Percentiles rank a stretch among this genome's conserved stretches.
phyloP scores from a whole-genome alignment of 1,284 basidiomycete genomes.

The Prillingera fragicola region DNA sequence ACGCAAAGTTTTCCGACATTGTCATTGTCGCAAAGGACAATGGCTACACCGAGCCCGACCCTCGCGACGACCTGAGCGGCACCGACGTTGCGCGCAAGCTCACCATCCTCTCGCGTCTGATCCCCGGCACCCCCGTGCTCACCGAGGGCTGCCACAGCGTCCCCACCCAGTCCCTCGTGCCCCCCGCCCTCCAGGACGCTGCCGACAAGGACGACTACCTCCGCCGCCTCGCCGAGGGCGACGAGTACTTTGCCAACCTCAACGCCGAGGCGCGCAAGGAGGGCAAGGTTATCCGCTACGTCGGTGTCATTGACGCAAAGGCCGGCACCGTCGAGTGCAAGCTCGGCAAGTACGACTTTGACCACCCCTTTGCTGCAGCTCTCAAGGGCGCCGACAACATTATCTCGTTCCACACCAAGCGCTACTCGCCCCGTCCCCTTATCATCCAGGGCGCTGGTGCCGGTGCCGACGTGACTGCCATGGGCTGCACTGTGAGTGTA shows the following conservation, averaged over 20 bases:
- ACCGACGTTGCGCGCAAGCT: constrained; percentile 96
- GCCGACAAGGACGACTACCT: constrained; percentile 76
- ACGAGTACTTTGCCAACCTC: constrained; percentile 70
- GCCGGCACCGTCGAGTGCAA: constrained; percentile 73
- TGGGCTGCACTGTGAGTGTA: constrained; percentile 66
- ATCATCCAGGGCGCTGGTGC: constrained; percentile 94
- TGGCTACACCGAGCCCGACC: constrained; percentile 97
- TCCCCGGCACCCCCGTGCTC: constrained; percentile 51
- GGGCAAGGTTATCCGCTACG: constrained; percentile 82
- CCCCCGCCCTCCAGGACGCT: constrained; percentile 63
- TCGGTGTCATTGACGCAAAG: constrained; percentile 84
- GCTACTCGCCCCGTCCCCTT: constrained; percentile 76
- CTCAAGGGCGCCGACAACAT: constrained; percentile 97
- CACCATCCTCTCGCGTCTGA: constrained; percentile 81
- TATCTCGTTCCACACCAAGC: constrained; percentile 89
- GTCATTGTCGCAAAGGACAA: constrained; percentile 83
- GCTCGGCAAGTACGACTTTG: constrained; percentile 80
- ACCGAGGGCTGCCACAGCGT: constrained; percentile 72
- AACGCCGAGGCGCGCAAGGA: constrained; percentile 69
- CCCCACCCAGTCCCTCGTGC: constrained; percentile 78
- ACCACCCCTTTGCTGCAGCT: constrained; percentile 91
- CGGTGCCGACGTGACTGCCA: constrained; percentile 93
- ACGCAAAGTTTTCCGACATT: constrained; percentile 72
- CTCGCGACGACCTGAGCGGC: constrained; percentile 91
- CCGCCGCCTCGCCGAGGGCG: constrained; percentile 71